A percentile compares a stretch with the other conserved stretches of the same genome.
These are phyloP conservation scores for Suaeda aralocaspica DNA, from an alignment of 148 eudicot genomes.

Conservation along the genomic window DNA sequence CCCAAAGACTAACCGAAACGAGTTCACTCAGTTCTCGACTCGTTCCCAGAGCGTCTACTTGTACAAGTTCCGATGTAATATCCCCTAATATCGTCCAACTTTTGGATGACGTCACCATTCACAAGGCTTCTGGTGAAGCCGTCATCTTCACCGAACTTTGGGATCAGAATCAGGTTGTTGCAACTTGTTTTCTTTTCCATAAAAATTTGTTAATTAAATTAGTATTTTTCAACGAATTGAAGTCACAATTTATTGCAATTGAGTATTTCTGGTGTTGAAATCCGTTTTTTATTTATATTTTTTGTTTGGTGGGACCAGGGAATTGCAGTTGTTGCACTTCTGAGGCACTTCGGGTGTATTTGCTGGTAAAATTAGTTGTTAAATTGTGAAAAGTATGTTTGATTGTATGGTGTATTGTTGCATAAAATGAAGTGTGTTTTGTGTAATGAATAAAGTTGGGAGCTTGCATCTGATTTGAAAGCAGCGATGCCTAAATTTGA, in stretches of 20 bases:
- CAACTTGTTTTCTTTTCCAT: neutral
- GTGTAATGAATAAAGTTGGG: conserved; percentile 57
- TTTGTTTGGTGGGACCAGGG: conserved; percentile 67
- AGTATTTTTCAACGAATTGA: too few relatives aligned
- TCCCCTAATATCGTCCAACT: conserved; percentile 35
- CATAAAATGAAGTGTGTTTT: conserved; percentile 2
- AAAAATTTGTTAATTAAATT: neutral
- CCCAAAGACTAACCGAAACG: neutral
- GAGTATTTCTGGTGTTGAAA: neutral
- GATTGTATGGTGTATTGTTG: neutral
- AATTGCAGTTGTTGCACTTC: conserved; percentile 76
- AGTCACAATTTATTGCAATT: neutral
- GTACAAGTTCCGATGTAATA: conserved; percentile 12
- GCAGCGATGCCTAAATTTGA: conserved; percentile 62
- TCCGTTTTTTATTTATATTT: neutral
- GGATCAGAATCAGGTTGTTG: conserved; percentile 88
- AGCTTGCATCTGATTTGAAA: conserved; percentile 70
- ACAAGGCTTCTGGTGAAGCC: conserved; percentile 63
- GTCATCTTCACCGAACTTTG: conserved; percentile 67
- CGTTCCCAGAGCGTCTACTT: conserved; percentile 34
- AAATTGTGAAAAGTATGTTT: neutral
- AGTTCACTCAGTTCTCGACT: conserved; percentile 22
- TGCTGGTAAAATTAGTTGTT: conserved; percentile 56
- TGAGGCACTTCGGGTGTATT: conserved; percentile 92
- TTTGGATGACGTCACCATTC: conserved; percentile 56